A percentile compares a stretch with the other conserved stretches of the same genome.
Conservation (phyloP, 176 grass and related monocot species). For the Carex pumila region DNA sequence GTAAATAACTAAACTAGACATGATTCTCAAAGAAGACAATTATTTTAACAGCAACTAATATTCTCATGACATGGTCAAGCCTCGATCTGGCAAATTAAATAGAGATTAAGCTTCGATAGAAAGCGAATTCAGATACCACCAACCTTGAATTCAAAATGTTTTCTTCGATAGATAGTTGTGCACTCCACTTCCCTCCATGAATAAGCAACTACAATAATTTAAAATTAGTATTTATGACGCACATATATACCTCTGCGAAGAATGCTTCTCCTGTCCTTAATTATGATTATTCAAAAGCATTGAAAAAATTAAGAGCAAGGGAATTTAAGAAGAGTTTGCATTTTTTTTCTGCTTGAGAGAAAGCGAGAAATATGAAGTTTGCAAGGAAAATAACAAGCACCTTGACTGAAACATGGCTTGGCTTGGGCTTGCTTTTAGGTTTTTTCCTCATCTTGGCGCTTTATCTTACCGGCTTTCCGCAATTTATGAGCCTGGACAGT, state of each 20-base stretch:
- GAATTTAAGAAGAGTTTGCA: neutral
- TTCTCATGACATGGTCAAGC: neutral
- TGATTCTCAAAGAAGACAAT: neutral
- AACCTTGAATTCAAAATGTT: neutral
- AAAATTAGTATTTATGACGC: neutral
- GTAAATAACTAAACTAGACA: neutral
- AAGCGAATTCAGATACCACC: neutral
- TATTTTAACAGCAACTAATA: neutral
- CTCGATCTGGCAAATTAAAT: neutral
- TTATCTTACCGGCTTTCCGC: constrained; percentile 9
- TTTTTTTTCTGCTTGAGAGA: neutral
- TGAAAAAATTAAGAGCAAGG: neutral
- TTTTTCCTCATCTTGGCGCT: constrained; percentile 5
- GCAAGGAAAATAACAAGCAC: constrained; percentile 8
- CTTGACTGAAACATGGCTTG: constrained; percentile 19
- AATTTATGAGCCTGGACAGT: neutral
- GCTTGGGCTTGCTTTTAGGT: constrained; percentile 14
- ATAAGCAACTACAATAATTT: constrained; percentile 8
- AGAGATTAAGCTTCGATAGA: neutral
- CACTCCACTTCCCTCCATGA: neutral
- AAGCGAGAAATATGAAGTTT: constrained; percentile 6
- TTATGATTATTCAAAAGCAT: neutral
- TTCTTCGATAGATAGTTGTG: neutral
- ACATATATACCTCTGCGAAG: constrained; percentile 1
- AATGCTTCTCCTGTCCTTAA: neutral